These are phyloP conservation scores for Cadophora malorum DNA, from an alignment of 2,329 filamentous ascomycete genomes.

Conservation along the genomic window DNA sequence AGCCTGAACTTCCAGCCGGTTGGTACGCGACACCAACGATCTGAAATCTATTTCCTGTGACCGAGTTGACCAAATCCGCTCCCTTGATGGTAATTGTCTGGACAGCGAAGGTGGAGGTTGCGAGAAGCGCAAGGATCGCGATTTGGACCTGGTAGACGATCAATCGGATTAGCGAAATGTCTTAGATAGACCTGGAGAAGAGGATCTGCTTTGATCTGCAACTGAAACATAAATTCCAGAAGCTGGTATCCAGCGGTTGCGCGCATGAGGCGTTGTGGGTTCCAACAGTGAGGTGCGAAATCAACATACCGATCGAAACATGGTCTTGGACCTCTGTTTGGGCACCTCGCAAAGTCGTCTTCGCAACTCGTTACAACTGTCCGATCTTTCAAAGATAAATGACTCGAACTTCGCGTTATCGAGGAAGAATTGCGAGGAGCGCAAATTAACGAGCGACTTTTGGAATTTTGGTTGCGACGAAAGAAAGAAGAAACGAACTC, in stretches of 20 bases:
- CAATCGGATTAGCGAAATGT: conserved; percentile 12
- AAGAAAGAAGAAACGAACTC: neutral
- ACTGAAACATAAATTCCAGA: conserved; percentile 2
- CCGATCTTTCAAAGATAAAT: neutral
- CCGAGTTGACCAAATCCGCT: conserved; percentile 64
- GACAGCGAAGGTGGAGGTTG: conserved; percentile 58
- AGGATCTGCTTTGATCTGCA: neutral
- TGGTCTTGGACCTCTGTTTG: neutral
- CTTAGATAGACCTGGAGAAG: neutral
- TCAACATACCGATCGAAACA: conserved; percentile 24
- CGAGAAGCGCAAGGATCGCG: conserved; percentile 41
- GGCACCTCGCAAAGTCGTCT: neutral
- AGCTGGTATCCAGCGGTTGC: neutral
- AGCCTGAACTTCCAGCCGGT: conserved; percentile 68
- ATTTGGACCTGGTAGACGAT: conserved; percentile 28
- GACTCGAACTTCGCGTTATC: neutral
- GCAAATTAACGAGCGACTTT: conserved; percentile 16
- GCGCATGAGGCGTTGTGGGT: conserved; percentile 13
- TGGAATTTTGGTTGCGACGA: neutral
- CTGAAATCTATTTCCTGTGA: conserved; percentile 66
- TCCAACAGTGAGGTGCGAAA: conserved; percentile 55
- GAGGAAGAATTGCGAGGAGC: neutral
- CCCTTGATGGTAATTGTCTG: conserved; percentile 62
- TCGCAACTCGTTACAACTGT: neutral
- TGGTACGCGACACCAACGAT: conserved; percentile 74